Conservation (phyloP, 2,329 filamentous ascomycete species). For the Pseudogymnoascus destructans region DNA sequence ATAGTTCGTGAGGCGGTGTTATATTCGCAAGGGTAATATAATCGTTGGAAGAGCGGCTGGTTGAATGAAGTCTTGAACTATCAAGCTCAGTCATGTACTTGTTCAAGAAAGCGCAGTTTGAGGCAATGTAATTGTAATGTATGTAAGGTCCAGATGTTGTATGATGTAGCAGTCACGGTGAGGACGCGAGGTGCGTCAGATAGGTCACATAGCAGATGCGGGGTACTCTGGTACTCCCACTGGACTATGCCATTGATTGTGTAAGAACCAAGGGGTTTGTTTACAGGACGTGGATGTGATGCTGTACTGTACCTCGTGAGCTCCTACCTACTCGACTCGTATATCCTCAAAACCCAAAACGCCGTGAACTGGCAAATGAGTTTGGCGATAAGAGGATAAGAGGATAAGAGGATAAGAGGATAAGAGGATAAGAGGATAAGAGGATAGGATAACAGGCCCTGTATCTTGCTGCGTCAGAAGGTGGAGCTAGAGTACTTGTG, state of each 20-base stretch:
- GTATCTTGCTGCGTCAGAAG: not conserved
- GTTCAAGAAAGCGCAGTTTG: not conserved
- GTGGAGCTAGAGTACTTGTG: not conserved
- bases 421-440: not conserved
- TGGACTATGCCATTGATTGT: not conserved
- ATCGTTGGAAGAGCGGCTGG: conserved; percentile 11
- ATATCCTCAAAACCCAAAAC: not conserved
- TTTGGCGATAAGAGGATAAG: not conserved
- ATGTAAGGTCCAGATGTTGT: not conserved
- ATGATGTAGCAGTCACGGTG: not conserved
- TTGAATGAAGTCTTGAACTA: not conserved
- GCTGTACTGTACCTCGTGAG: not conserved
- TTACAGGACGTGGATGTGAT: not conserved
- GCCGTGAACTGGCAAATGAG: not conserved
- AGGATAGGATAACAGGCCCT: too few species aligned
- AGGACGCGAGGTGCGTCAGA: not conserved
- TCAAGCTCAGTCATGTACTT: not conserved
- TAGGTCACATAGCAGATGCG: not conserved
- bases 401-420: not conserved
- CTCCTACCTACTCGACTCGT: not conserved
- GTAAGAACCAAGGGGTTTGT: not conserved
- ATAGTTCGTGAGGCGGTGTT: conserved; percentile 12
- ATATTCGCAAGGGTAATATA: not conserved
- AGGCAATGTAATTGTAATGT: not conserved
- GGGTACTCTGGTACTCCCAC: not conserved